Conservation (phyloP, 2,329 filamentous ascomycete genomes). For the Fusarium sororula region DNA sequence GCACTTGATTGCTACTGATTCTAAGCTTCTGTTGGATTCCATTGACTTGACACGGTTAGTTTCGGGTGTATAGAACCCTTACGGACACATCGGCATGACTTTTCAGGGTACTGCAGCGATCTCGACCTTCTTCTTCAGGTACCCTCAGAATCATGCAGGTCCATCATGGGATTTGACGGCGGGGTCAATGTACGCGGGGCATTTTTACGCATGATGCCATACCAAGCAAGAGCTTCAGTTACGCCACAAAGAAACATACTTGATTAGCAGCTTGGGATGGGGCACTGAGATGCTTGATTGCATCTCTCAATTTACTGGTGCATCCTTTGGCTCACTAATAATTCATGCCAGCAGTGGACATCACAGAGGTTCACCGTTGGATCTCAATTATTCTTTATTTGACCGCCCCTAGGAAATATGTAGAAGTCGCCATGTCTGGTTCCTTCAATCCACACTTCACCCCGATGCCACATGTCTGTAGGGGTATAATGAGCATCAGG, state of each 20-base stretch:
- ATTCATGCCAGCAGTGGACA: not conserved
- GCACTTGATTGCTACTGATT: not conserved
- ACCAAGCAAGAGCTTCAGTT: not conserved
- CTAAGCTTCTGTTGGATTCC: conserved; percentile 22
- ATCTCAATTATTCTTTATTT: conserved; percentile 15
- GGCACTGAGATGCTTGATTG: not conserved
- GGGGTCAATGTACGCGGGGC: conserved; percentile 14
- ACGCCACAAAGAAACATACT: not conserved
- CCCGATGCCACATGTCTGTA: not conserved
- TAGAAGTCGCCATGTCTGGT: not conserved
- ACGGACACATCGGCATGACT: not conserved
- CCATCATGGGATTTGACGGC: conserved; percentile 2
- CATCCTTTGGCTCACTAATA: not conserved
- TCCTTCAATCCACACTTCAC: not conserved
- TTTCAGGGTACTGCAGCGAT: not conserved
- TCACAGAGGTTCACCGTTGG: not conserved
- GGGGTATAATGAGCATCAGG: conserved; percentile 20
- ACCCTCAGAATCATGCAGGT: conserved; percentile 1
- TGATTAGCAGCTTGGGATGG: not conserved
- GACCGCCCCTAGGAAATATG: not conserved
- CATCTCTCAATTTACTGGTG: no score
- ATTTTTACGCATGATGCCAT: not conserved
- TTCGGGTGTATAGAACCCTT: not conserved
- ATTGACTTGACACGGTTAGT: conserved; percentile 1
- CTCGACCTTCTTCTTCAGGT: not conserved